Conservation (phyloP, 2,329 filamentous ascomycete species). For the Hypoxylon sp. region DNA sequence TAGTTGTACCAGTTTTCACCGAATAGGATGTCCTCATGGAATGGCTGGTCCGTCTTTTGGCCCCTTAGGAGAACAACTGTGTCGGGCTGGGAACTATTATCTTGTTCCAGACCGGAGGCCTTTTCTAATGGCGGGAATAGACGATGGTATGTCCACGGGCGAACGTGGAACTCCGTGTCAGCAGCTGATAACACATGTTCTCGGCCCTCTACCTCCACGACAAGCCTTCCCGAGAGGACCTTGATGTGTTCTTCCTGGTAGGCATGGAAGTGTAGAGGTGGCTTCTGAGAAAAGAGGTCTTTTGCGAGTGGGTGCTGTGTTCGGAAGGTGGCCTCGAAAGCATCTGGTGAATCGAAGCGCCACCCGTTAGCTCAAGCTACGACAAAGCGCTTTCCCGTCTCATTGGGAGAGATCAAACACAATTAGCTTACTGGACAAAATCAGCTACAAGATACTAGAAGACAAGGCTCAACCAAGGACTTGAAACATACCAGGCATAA, state of each 20-base stretch:
- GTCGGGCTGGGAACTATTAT: slow-evolving; percentile 7
- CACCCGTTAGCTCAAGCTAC: no score
- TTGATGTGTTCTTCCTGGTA: slow-evolving; percentile 35
- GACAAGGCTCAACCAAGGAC: no score
- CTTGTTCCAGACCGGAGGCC: no score
- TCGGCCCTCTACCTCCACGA: slow-evolving; percentile 26
- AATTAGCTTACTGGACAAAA: no score
- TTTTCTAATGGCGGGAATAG: slow-evolving; percentile 12
- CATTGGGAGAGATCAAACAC: no score
- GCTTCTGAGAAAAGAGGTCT: slow-evolving; percentile 14
- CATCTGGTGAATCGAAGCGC: no score
- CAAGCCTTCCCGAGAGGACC: slow-evolving; percentile 3
- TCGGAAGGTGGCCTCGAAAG: slow-evolving; percentile 4
- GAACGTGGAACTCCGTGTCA: slow-evolving; percentile 10
- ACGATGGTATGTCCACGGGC: slow-evolving; percentile 9
- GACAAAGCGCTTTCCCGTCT: no score
- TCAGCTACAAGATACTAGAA: no score
- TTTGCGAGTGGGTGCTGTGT: background rate
- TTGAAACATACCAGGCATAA: no score
- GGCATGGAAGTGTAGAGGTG: slow-evolving; percentile 35
- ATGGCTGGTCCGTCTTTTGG: slow-evolving; percentile 3
- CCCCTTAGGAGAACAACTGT: slow-evolving; percentile 11
- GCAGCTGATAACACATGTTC: slow-evolving; percentile 8
- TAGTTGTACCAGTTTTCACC: slow-evolving; percentile 41
- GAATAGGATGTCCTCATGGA: slow-evolving; percentile 18